phyloP scores from a whole-genome alignment of 139 green algal species.

The Pseudopediastrum boryanum region DNA sequence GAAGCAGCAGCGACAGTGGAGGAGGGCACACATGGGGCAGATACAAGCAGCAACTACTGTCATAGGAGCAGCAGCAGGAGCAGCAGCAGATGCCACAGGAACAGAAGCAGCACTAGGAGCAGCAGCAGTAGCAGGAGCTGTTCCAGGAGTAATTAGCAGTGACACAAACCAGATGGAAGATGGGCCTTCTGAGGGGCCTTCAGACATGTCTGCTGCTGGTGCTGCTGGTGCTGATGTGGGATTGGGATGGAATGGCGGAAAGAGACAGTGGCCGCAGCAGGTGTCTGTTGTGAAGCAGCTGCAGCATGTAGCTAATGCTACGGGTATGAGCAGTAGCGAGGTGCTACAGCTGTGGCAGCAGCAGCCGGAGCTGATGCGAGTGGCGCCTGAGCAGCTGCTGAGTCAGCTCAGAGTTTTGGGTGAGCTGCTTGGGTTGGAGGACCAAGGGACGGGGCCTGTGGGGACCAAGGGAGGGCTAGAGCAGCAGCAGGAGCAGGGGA shows the following conservation, averaged over 20 bases:
- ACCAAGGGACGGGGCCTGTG: background rate
- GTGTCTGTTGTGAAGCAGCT: conserved; percentile 29
- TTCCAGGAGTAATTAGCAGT: background rate
- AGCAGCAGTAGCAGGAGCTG: conserved; percentile 1
- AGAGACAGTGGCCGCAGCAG: background rate
- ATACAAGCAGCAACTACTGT: background rate
- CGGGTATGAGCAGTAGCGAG: conserved; percentile 8
- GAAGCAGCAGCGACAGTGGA: background rate
- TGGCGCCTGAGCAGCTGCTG: background rate
- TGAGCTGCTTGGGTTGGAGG: background rate
- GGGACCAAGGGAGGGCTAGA: background rate
- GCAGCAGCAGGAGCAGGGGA: background rate
- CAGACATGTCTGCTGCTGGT: background rate
- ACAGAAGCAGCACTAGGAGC: background rate
- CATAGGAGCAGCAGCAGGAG: conserved; percentile 17
- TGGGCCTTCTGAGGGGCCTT: background rate
- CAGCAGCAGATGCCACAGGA: background rate
- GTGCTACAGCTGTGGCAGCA: conserved; percentile 38
- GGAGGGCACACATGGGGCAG: background rate
- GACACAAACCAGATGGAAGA: no score
- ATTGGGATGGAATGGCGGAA: background rate
- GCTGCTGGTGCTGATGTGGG: background rate
- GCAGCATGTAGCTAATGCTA: conserved; percentile 27
- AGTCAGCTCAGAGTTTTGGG: background rate
- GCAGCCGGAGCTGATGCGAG: conserved; percentile 17